Evolutionary conservation across 495 filamentous ascomycete species (phyloP), one percentile per base, ranked within the genome.

Genomic region (Neurospora intermedia): DNA sequence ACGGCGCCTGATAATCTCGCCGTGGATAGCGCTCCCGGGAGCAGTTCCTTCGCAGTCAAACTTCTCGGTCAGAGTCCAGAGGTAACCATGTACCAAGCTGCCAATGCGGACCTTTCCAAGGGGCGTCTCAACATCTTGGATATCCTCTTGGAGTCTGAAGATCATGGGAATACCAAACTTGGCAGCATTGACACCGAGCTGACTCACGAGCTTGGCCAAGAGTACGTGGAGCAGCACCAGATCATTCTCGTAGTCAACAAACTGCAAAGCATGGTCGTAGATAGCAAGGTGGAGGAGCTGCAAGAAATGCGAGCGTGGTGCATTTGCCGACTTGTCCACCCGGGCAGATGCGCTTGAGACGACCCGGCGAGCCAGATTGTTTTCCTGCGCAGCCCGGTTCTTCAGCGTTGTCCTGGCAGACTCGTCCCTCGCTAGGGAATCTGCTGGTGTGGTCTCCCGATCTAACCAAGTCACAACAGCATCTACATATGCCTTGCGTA

Each of bases 111-210:
- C 85, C 76, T 93, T 94, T 2, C 88, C 85, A 59, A 84, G 76
- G 0, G 87, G 88, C 38, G 87, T 85, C 62, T 90, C 88, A 7
- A 88, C 86, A 23, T 87, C 87, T 70, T 87, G 86, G 71, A 94
- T 90, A 76, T 96, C 93, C 74, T 94, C 93, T 78, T 97, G 94
- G 20, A 98, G 87, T 69, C 91, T 88, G 78, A 94, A 86, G 18
- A 97, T 88, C 94, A 98, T 96, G 39, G 94, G 93, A 69, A 97
- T 81, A 1, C 93, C 93, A 75, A 87, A 90, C 71, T 89, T 85
- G n/a, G 86, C 88, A 18, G 92, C 91, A 79, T 97, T 96, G 43
- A 97, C 88, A n/a, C 94, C 93, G 4, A 97, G 86, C 70, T 90
- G 90, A 69, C 89, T 87, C 42, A 93, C 88, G 4, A 97, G 85